phyloP scores from a whole-genome alignment of 2,329 filamentous ascomycete genomes.

The Spiromastix sp. region DNA sequence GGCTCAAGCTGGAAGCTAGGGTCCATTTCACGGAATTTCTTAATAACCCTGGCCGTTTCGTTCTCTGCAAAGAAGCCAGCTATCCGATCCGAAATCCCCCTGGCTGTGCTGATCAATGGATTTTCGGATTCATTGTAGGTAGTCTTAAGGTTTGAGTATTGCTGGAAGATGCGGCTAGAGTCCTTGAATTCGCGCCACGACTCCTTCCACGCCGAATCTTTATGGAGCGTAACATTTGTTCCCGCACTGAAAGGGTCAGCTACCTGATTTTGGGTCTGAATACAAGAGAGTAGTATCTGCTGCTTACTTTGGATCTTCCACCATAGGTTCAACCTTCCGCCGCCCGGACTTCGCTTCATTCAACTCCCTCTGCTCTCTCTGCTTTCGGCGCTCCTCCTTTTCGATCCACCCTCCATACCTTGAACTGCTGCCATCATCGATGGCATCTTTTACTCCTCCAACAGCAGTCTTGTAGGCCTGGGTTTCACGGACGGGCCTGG shows the following conservation, averaged over 20 bases:
- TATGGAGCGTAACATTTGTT: constrained; percentile 89
- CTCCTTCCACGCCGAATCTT: constrained; percentile 95
- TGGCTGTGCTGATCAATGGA: constrained; percentile 81
- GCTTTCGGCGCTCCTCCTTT: constrained; percentile 81
- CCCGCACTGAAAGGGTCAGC: constrained; percentile 58
- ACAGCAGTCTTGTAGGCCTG: constrained; percentile 70
- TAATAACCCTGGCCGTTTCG: constrained; percentile 94
- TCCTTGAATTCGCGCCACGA: constrained; percentile 97
- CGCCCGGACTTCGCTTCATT: constrained; percentile 47
- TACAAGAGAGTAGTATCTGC: constrained; percentile 2
- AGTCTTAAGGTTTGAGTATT: constrained; percentile 73
- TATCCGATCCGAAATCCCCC: constrained; percentile 85
- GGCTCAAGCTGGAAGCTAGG: constrained; percentile 89
- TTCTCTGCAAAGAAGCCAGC: constrained; percentile 98
- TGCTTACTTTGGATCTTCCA: constrained; percentile 81
- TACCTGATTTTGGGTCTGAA: constrained; percentile 13
- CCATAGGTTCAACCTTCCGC: constrained; percentile 49
- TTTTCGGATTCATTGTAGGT: constrained; percentile 97
- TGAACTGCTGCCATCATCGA: constrained; percentile 93
- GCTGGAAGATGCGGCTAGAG: constrained; percentile 76
- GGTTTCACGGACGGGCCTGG: constrained; percentile 83
- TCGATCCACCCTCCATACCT: constrained; percentile 95
- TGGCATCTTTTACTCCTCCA: constrained; percentile 75
- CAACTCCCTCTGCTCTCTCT: constrained; percentile 60
- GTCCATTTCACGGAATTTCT: constrained; percentile 94